Evolutionary conservation across 331 rosid genomes (phyloP), one percentile per base, ranked within the genome.

Genomic region (Saraca asoca): DNA sequence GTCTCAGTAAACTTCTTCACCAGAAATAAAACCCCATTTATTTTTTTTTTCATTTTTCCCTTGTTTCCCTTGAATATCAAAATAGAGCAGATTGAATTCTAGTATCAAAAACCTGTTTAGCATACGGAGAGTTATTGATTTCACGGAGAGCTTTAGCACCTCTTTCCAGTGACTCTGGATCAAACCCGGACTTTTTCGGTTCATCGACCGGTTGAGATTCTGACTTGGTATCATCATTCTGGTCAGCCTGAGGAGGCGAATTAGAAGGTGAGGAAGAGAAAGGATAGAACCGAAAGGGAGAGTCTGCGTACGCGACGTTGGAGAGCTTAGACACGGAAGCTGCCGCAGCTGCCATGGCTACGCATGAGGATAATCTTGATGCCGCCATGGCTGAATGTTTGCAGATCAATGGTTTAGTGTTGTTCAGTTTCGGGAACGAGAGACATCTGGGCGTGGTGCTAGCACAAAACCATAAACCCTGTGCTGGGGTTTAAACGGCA

Each of bases 71-170:
- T 43, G 13, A 16, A 62, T 33, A 75, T 48, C 13, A 45, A 53
- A 5, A 34, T 34, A 69, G 4, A 11, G 45, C 35, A 43, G 41
- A 64, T 18, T 48, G 42, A 63, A 45, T 33, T 24, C 9, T 13
- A 51, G 7, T 6, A 49, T 46, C 0, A 24, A 6, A 7, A 34
- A 93, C 97, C 97, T 85, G 83, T 74, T 88, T 91, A 24, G 91
- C 48, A 41, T 77, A 20, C 15, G 86, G 60, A 55, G 95, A 88
- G 53, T 62, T 77, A 48, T 91, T 95, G 79, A 95, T 95, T 79
- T 85, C 82, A 8, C 96, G 86, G 50, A 88, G 88, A 74, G 99
- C 96, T 68, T 85, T 88, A 24, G 97, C 99, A 17, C 85, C 99
- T 85, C 91, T 80, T 70, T 95, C 99, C 51, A 91, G 77, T 20